These are phyloP conservation scores for Penstemon newberryi DNA, from an alignment of 257 asterid genomes.

Conservation along the genomic window DNA sequence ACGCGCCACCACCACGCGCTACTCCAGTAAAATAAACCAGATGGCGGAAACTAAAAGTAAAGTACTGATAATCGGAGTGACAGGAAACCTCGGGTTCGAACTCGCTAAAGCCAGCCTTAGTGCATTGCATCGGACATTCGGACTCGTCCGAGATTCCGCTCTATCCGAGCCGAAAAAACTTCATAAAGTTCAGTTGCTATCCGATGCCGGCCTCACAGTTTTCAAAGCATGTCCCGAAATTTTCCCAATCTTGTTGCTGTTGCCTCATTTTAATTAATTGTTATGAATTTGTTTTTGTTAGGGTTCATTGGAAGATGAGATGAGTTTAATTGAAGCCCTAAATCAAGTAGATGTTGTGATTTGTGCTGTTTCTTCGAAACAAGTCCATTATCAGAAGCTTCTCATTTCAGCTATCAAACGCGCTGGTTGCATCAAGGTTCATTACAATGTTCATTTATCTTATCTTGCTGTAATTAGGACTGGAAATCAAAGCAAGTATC, in stretches of 20 bases:
- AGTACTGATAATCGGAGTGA: conserved; percentile 76
- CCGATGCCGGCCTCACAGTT: conserved; percentile 52
- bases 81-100: conserved; percentile 81
- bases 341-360: conserved; percentile 80
- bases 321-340: conserved; percentile 50
- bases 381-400: conserved; percentile 67
- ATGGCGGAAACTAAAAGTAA: conserved; percentile 54
- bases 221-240: conserved; percentile 38
- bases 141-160: conserved; percentile 75
- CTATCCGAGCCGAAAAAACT: conserved; percentile 61
- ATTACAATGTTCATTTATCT: background rate
- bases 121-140: conserved; percentile 77
- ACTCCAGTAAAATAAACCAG: background rate
- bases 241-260: background rate
- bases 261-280: background rate
- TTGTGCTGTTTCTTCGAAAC: conserved; percentile 73
- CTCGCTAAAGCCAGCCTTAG: conserved; percentile 68
- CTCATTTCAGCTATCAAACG: conserved; percentile 69
- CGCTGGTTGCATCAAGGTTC: conserved; percentile 79
- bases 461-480: background rate
- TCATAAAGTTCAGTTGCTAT: conserved; percentile 52
- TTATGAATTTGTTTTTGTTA: conserved; percentile 11
- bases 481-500: no score
- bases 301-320: conserved; percentile 89
- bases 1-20: conserved; percentile 17